Base-by-base conservation (phyloP, 805 yeast genomes). In the Metschnikowia gelsemii region DNA sequence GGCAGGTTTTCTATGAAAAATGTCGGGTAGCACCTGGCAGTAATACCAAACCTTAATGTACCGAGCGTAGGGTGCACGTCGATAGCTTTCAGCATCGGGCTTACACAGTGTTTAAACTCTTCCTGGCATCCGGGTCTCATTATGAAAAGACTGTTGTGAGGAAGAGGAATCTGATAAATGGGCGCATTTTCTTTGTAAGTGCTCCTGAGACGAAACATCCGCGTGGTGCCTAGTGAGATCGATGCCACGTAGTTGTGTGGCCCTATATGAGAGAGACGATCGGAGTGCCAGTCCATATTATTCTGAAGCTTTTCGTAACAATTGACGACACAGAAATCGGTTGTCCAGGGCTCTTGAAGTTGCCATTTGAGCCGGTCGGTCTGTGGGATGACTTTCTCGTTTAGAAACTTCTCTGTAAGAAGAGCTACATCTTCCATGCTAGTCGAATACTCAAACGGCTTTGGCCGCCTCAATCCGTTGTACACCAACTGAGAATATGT, bases 101-200 rank as follows among this genome's bases (percentile, higher is more conserved):
- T 76, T 0, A 86, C 78, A 44, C 79, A 66, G 54, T 87, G 95
- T 52, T 80, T 84, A 56, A 63, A 86, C 37, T 76, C 78, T 49
- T 86, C 95, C 56, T 86, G 95, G 46, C 86, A 80, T 0, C 87
- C 88, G 1, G 87, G 84, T 45, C 82, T 80, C 95, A 86, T 85
- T 2, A 86, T 61, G 2, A 85, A 52, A 27, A 86, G 57, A 7
- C 86, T 72, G 54, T 86, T 86, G 57, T 86, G 89, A 0, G 87
- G 84, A 2, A 82, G 55, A n/a, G 80, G 82, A 1, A 82, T 67
- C 21, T 84, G 63, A 56, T 72, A 68, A 18, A 78, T 56, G 43
- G 50, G 59, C 2, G 45, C 45, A 2, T 45, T 49, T 5, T 58
- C 55, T 3, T 63, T 64, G 43, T 75, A 68, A 20, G 55, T 62